Evolutionary conservation across 352 stramenopile species (phyloP), one percentile per base, ranked within the genome.

Genomic region (Phytophthora macrochlamydospora): DNA sequence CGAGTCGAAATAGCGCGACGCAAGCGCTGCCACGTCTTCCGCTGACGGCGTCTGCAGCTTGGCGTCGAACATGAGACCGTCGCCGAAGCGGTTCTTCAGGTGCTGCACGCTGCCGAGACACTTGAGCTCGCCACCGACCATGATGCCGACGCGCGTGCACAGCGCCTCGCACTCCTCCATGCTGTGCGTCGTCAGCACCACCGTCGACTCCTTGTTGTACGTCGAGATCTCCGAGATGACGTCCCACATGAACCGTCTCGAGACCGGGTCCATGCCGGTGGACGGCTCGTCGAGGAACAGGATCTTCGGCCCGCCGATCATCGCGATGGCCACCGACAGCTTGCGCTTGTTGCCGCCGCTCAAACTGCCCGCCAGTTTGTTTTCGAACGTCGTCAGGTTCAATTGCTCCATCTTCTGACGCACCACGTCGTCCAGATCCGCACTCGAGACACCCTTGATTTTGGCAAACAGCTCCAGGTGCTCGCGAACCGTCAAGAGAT

Each of bases 161-260:
- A 99, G 76, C 29, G 89, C 89, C 59, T 99, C 96, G 18, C 85
- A 96, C 71, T 99, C 96, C 56, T 98, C 87, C 96, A 99, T 99
- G 56, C 91, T 97, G 76, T 99, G 96, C 2, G 95, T 99, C 9
- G 96, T 98, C 49, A 98, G 74, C 38, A 98, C 75, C 54, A 98
- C 90, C 13, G 85, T 92, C 31, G 85, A 85, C 32, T 88, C 70
- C 48, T 93, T 85, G 65, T 76, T 70, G 44, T 72, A 73, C 3
- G 84, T 93, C 37, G 84, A 89, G 55, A 95, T 89, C 37, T 90
- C 77, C 0, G 85, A 88, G 49, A 98, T 96, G 12, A 97, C 82
- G 44, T 95, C 85, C 97, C 97, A 99, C 78, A 99, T 92, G 62
- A 97, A 93, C 18, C 96, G 81, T 3, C 97, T 86, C 29, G 95